A percentile compares a stretch with the other conserved stretches of the same genome.
These are phyloP conservation scores for Schoenoplectus tabernaemontani DNA, from an alignment of 202 grass and related monocot species.

Conservation along the genomic window DNA sequence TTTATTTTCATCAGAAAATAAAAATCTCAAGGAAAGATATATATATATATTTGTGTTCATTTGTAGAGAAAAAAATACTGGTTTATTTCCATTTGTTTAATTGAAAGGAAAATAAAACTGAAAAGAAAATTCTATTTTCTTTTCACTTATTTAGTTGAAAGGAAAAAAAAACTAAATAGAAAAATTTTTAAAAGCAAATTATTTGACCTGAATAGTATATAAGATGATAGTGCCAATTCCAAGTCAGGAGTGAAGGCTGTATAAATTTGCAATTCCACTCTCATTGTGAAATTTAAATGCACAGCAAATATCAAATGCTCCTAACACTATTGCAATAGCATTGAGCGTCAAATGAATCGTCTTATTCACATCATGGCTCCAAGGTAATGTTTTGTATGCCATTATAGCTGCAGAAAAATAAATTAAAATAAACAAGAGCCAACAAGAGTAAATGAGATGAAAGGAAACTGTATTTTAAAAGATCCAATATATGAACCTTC, in stretches of 20 bases:
- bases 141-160: too few relatives aligned
- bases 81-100: too few relatives aligned
- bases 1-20: too few relatives aligned
- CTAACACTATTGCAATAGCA: too few relatives aligned
- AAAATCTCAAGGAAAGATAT: too few relatives aligned
- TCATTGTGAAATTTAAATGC: too few relatives aligned
- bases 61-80: too few relatives aligned
- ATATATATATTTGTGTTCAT: too few relatives aligned
- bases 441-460: neutral
- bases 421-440: neutral
- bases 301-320: too few relatives aligned
- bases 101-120: too few relatives aligned
- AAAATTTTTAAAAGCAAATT: neutral
- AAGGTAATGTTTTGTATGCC: constrained; percentile 42
- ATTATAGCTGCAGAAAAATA: constrained; percentile 42
- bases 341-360: constrained; percentile 49
- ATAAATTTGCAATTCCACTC: too few relatives aligned
- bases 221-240: constrained; percentile 50
- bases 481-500: constrained; percentile 42
- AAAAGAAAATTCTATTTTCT: too few relatives aligned
- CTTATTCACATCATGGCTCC: constrained; percentile 49
- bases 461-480: neutral
- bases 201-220: constrained; percentile 42
- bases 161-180: neutral
- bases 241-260: constrained; percentile 72